Base-by-base conservation (phyloP, 2,329 filamentous ascomycete genomes). In the Aurifilum marmelostoma region DNA sequence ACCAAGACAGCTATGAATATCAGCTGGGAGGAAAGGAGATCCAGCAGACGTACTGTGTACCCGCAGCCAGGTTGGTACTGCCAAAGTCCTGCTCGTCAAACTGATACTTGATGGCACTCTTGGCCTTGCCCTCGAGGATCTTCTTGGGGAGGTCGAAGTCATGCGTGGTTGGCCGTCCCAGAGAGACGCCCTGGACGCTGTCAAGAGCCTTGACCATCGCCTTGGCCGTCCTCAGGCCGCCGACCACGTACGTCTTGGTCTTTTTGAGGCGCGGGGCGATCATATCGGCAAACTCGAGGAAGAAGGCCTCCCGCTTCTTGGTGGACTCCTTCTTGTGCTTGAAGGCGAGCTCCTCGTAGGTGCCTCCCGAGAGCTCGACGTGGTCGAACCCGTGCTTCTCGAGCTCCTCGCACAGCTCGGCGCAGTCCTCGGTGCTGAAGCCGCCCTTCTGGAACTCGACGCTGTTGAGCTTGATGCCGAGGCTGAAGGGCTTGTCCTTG, bases 391-490 rank as follows among this genome's bases (percentile, higher is more conserved):
- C 76, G 69, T 83, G 81, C 62, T 79, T 74, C 74, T 88, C 84
- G 1, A 88, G 78, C 29, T 82, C 75, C 58, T 79, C 75, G 76
- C 83, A 84, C 67, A 88, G 77, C 39, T 81, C 74, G 39, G 77
- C 79, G 1, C 84, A 83, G 70, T 88, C 87, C 11, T 84, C 82
- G 1, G 84, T 78, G 60, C 79, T 77, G 43, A 87, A 83, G 0
- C 85, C 85, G 34, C 82, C 80, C 21, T 82, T 81, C 72, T 86
- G 83, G 77, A 86, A 86, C 73, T 87, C 84, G 61, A 86, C 84
- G n/a, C 78, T 81, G 79, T 88, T 88, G 72, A 89, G 78, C 79
- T 89, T 89, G 77, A 89, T 86, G 59, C 83, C 81, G 14, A 88
- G 72, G 73, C 87, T 84, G 74, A 77, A 83, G 67, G 73, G 72